phyloP scores from a whole-genome alignment of 2,329 filamentous ascomycete genomes.

The Aaosphaeria arxii region DNA sequence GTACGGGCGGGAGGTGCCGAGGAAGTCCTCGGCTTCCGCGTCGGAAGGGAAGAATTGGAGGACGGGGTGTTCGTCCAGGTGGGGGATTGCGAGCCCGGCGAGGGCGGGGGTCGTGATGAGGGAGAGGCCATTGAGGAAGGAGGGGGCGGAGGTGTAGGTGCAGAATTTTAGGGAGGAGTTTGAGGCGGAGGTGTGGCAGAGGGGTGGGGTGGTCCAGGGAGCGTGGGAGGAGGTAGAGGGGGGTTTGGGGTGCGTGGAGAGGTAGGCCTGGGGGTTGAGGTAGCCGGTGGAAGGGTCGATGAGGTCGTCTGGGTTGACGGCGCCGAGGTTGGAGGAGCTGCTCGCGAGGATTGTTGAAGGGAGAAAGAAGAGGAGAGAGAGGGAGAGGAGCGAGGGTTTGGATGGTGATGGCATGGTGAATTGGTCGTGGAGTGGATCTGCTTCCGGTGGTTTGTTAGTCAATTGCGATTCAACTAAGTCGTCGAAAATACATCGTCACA shows the following conservation, averaged over 20 bases:
- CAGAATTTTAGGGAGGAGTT: constrained; percentile 13
- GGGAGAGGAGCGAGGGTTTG: background rate
- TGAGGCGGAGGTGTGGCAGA: constrained; percentile 9
- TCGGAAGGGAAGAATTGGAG: constrained; percentile 7
- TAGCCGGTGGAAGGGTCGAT: constrained; percentile 1
- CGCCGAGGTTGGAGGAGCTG: constrained; percentile 6
- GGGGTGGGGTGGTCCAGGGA: constrained; percentile 15
- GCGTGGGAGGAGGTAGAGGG: background rate
- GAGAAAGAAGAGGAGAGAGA: background rate
- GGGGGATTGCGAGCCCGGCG: constrained; percentile 2
- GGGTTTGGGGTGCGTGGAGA: constrained; percentile 6
- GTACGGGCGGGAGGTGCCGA: constrained; percentile 8
- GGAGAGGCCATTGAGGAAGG: constrained; percentile 11
- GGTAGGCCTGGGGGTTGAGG: background rate
- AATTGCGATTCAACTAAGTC: background rate
- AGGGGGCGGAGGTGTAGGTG: constrained; percentile 16
- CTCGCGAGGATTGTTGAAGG: background rate
- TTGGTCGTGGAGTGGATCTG: background rate
- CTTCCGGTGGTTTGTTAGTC: background rate
- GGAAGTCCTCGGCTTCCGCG: constrained; percentile 4
- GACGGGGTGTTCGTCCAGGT: constrained; percentile 15
- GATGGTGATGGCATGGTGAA: background rate
- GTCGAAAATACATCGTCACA: background rate
- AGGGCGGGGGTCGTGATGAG: constrained; percentile 10
- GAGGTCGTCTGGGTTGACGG: constrained; percentile 9